Conservation (phyloP, 768 basidiomycete species). For the Saitozyma podzolica region DNA sequence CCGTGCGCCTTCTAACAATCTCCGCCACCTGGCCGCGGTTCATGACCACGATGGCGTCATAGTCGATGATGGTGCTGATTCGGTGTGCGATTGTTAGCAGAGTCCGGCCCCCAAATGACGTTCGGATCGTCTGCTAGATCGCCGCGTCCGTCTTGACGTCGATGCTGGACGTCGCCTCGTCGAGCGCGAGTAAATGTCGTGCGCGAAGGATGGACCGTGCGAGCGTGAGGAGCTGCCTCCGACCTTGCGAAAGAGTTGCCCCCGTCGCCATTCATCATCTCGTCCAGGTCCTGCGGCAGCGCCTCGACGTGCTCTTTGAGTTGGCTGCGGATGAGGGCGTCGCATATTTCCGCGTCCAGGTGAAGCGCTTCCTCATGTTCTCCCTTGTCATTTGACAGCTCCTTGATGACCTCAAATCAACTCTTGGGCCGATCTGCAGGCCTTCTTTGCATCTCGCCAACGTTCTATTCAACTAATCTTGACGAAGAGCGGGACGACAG, state of each 20-base stretch:
- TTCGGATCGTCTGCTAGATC: conserved; percentile 15
- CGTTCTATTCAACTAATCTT: too few species aligned
- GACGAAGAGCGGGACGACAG: too few species aligned
- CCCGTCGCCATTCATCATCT: conserved; percentile 19
- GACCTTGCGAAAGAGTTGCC: conserved; percentile 28
- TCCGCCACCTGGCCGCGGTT: conserved; percentile 26
- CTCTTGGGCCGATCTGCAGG: too few species aligned
- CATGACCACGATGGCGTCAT: conserved; percentile 38
- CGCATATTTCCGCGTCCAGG: too few species aligned
- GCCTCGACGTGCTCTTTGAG: conserved; percentile 12
- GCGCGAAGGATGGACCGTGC: conserved; percentile 25
- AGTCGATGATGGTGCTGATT: conserved; percentile 33
- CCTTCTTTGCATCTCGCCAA: too few species aligned
- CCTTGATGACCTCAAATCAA: too few species aligned
- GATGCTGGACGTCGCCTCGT: conserved; percentile 20
- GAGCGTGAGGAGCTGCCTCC: conserved; percentile 31
- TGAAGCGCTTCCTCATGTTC: too few species aligned
- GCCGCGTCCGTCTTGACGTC: conserved; percentile 24
- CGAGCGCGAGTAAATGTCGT: too few species aligned
- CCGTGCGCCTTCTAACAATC: too few species aligned
- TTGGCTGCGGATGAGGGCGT: too few species aligned
- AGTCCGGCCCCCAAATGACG: conserved; percentile 8
- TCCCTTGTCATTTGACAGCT: too few species aligned
- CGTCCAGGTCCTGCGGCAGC: conserved; percentile 22
- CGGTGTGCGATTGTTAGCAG: conserved; percentile 27